Conservation (phyloP, 2,329 filamentous ascomycete species). For the Fusarium coffeatum region DNA sequence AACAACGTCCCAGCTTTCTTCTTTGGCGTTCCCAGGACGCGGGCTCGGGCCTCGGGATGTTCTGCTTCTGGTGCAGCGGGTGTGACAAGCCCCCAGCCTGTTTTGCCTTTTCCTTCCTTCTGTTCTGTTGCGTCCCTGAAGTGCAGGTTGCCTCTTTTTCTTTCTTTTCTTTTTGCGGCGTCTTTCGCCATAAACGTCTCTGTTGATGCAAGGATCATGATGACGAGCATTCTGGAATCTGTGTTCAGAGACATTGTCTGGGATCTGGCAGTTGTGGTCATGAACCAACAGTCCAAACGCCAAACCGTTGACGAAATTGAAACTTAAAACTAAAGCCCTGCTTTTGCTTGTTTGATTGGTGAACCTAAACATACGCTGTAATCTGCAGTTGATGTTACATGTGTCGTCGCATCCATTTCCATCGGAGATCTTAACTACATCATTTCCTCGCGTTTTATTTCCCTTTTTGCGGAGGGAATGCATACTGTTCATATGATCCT, state of each 20-base stretch:
- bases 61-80: conserved; percentile 42
- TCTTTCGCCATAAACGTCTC: background rate
- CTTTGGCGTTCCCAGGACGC: conserved; percentile 46
- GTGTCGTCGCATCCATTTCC: background rate
- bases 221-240: background rate
- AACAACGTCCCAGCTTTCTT: conserved; percentile 44
- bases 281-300: background rate
- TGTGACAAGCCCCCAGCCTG: conserved; percentile 38
- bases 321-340: background rate
- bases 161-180: background rate
- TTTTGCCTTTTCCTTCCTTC: conserved; percentile 1
- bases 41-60: conserved; percentile 49
- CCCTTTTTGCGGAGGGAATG: conserved; percentile 16
- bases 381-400: background rate
- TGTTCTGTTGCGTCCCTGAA: conserved; percentile 6
- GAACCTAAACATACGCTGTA: background rate
- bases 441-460: background rate
- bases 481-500: background rate
- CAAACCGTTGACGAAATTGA: background rate
- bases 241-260: background rate
- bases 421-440: background rate
- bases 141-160: background rate
- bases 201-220: background rate
- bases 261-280: background rate
- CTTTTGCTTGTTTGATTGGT: background rate